A percentile compares a stretch with the other conserved stretches of the same genome.
phyloP scores from a whole-genome alignment of 2,329 filamentous ascomycete genomes.

The Parascedosporium putredinis region DNA sequence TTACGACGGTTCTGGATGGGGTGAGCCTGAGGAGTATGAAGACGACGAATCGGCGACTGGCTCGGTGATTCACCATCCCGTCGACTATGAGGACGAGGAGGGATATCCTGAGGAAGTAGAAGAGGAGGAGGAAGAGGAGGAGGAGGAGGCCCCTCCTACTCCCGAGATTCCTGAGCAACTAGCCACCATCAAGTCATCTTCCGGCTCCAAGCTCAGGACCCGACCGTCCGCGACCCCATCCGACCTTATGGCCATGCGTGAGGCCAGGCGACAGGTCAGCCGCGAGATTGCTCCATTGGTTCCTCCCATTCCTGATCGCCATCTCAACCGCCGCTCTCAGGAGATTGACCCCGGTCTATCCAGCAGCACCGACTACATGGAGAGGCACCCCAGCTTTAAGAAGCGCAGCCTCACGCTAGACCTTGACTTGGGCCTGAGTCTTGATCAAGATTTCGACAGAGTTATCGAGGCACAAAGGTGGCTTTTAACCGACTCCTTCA shows the following conservation, averaged over 20 bases:
- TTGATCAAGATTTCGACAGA: constrained; percentile 87
- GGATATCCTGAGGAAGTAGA: constrained; percentile 18
- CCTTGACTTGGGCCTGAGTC: constrained; percentile 72
- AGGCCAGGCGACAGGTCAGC: constrained; percentile 75
- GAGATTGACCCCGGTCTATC: constrained; percentile 31
- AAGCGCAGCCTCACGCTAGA: constrained; percentile 74
- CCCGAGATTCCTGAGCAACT: constrained; percentile 67
- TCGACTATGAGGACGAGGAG: constrained; percentile 33
- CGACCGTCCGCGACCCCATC: constrained; percentile 79
- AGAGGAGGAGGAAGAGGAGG: constrained; percentile 23
- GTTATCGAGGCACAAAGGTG: constrained; percentile 96
- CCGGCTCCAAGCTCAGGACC: constrained; percentile 79
- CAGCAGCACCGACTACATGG: constrained; percentile 30
- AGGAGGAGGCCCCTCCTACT: constrained; percentile 38
- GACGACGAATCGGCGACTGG: constrained; percentile 62
- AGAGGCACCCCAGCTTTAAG: constrained; percentile 64
- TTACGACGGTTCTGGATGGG: constrained; percentile 54
- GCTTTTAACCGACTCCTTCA: constrained; percentile 30
- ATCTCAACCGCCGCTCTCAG: constrained; percentile 43
- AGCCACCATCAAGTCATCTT: constrained; percentile 82
- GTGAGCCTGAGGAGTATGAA: constrained; percentile 33
- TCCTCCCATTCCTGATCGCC: constrained; percentile 51
- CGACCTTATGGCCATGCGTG: constrained; percentile 75
- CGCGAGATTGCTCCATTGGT: constrained; percentile 49
- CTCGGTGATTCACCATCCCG: constrained; percentile 76